Evolutionary conservation across 306 rosid species (phyloP).

Genomic region (Trifolium pratense): DNA sequence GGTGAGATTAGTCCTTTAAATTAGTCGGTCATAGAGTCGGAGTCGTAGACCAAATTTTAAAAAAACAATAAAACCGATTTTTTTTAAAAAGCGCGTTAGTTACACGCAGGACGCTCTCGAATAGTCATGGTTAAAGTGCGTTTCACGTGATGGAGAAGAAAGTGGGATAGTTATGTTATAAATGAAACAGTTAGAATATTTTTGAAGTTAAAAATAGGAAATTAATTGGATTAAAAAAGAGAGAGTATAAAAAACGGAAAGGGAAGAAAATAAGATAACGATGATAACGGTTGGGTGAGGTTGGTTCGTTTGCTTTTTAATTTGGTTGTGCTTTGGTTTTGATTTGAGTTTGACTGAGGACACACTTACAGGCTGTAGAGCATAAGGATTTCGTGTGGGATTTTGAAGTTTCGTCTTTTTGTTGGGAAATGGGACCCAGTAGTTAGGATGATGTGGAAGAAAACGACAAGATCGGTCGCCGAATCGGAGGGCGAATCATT

Average conservation of each 20-base stretch:
- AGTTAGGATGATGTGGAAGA: conserved; percentile 51
- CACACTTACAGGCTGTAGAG: conserved; percentile 79
- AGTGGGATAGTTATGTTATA: conserved; percentile 20
- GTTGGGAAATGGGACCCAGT: conserved; percentile 44
- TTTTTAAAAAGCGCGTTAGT: conserved; percentile 45
- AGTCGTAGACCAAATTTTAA: too few relatives aligned
- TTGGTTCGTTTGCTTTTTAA: not conserved
- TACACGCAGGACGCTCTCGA: conserved; percentile 37
- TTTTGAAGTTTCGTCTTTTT: conserved; percentile 51
- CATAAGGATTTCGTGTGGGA: conserved; percentile 65
- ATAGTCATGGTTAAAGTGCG: not conserved
- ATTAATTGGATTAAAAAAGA: not conserved
- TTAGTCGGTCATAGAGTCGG: too few relatives aligned
- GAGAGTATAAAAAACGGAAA: conserved; percentile 19
- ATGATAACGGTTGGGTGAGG: conserved; percentile 73
- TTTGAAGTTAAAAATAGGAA: conserved; percentile 39
- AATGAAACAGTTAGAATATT: conserved; percentile 46
- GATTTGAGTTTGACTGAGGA: conserved; percentile 71
- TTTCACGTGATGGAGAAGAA: not conserved
- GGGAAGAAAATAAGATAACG: conserved; percentile 55
- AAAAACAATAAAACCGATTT: conserved; percentile 6
- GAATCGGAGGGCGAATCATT: conserved; percentile 82
- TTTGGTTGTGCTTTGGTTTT: conserved; percentile 36
- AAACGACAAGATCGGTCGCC: conserved; percentile 87
- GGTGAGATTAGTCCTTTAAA: too few relatives aligned